These are phyloP conservation scores for Pseudogymnoascus sp. DNA, from an alignment of 2,329 filamentous ascomycete genomes.

Conservation along the genomic window DNA sequence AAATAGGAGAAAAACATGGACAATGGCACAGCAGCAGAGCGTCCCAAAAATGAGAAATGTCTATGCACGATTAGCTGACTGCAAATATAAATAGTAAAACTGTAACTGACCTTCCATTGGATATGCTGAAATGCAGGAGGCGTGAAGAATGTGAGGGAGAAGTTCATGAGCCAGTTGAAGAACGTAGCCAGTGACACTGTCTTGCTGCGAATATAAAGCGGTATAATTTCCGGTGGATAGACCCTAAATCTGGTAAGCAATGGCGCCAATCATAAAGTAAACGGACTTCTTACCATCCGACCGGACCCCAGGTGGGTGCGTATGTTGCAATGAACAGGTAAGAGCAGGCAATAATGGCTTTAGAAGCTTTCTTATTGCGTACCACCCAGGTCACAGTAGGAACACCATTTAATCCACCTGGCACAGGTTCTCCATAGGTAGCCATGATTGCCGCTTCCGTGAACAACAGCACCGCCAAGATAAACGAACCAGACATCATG, in stretches of 20 bases:
- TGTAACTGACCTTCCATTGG: constrained; percentile 38
- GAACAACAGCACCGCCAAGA: constrained; percentile 1
- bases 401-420: constrained; percentile 1
- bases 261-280: not conserved
- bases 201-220: constrained; percentile 59
- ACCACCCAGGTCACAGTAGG: constrained; percentile 44
- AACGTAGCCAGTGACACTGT: constrained; percentile 65
- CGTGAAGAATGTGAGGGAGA: constrained; percentile 47
- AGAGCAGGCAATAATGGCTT: constrained; percentile 59
- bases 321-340: constrained; percentile 64
- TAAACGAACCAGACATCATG: constrained; percentile 5
- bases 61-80: constrained; percentile 2
- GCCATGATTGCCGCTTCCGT: constrained; percentile 4
- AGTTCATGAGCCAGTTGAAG: constrained; percentile 68
- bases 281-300: constrained; percentile 25
- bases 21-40: constrained; percentile 59
- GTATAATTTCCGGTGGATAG: constrained; percentile 59
- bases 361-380: constrained; percentile 43
- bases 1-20: constrained; percentile 58
- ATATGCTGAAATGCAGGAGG: constrained; percentile 42
- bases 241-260: constrained; percentile 19
- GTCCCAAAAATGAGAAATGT: constrained; percentile 66
- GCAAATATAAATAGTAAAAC: not conserved
- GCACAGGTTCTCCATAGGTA: constrained; percentile 2
- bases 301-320: constrained; percentile 47